A percentile compares a stretch with the other conserved stretches of the same genome.
Evolutionary conservation across 352 stramenopile species (phyloP).

Genomic region (Aphanomyces cochlioides): DNA sequence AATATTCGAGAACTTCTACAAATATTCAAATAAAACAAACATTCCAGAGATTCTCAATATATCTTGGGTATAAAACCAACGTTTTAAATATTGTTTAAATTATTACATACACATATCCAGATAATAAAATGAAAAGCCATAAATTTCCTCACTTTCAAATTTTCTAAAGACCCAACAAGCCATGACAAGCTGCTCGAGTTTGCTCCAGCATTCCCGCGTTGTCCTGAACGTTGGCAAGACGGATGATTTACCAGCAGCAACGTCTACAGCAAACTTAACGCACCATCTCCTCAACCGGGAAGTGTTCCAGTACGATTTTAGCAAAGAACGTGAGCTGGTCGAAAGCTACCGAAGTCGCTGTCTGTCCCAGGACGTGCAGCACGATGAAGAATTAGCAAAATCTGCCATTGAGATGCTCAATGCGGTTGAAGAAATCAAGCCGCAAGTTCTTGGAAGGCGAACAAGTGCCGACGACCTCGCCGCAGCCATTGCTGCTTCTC

Average conservation of each 20-base stretch:
- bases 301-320: constrained; percentile 17
- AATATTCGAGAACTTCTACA: background rate
- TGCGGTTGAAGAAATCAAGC: constrained; percentile 3
- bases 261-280: background rate
- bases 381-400: constrained; percentile 14
- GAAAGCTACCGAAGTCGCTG: background rate
- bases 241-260: background rate
- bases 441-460: background rate
- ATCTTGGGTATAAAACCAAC: background rate
- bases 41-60: background rate
- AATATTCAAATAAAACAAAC: background rate
- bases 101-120: background rate
- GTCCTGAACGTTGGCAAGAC: background rate
- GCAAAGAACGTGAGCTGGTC: background rate
- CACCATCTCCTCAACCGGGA: constrained; percentile 3
- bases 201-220: constrained; percentile 8
- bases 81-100: background rate
- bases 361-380: background rate
- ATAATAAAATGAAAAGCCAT: background rate
- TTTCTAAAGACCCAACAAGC: background rate
- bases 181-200: constrained; percentile 17
- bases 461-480: constrained; percentile 11
- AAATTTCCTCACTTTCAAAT: no score
- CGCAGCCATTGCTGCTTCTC: constrained; percentile 4
- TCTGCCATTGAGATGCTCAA: constrained; percentile 1